Conservation (phyloP, 2,329 filamentous ascomycete genomes). For the Trichoderma koningiopsis region DNA sequence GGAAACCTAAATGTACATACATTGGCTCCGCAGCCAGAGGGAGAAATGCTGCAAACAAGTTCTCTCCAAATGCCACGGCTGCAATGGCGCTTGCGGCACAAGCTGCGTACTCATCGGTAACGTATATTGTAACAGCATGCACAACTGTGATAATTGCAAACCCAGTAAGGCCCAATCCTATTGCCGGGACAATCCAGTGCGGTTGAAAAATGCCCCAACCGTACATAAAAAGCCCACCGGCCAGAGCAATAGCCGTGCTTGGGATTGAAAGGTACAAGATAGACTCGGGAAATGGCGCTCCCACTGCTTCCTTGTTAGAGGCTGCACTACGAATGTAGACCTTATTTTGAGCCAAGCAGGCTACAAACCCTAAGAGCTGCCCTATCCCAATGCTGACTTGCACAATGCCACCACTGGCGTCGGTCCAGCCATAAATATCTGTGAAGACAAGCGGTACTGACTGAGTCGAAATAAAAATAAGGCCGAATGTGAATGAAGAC, state of each 20-base stretch:
- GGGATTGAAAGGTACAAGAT: slow-evolving; percentile 1
- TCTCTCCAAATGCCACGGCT: not conserved
- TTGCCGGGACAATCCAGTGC: not conserved
- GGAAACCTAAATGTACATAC: not conserved
- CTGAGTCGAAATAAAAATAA: not conserved
- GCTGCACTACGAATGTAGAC: not conserved
- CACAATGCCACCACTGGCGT: not conserved
- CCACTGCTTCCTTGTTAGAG: not conserved
- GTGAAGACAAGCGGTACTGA: not conserved
- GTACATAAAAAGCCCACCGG: slow-evolving; percentile 9
- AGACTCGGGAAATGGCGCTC: not conserved
- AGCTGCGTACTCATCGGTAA: not conserved
- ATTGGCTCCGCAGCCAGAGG: not conserved
- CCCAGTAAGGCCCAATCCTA: not conserved
- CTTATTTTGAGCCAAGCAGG: not conserved
- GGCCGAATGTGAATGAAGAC: not conserved
- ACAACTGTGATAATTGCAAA: not conserved
- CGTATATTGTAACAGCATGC: not conserved
- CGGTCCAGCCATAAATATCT: not conserved
- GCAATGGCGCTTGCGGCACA: not conserved
- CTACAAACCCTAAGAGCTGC: not conserved
- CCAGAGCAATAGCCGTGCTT: slow-evolving; percentile 1
- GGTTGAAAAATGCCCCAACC: not conserved
- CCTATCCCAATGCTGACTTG: not conserved
- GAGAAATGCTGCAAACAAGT: not conserved